These are phyloP conservation scores for Lolium rigidum DNA, from an alignment of 176 grass and related monocot genomes.

Conservation along the genomic window DNA sequence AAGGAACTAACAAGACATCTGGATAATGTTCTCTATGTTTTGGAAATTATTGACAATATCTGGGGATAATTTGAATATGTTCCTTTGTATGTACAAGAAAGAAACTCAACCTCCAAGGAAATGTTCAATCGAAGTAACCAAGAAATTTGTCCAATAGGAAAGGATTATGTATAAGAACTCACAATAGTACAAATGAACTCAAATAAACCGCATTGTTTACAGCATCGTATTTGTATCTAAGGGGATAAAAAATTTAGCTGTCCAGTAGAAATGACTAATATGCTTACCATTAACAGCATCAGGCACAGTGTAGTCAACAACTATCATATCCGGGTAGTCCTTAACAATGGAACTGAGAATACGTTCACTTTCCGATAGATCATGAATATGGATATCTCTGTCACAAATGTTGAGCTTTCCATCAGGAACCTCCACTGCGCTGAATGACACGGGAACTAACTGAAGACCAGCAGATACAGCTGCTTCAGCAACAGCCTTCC, in stretches of 20 bases:
- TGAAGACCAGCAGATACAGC: constrained; percentile 81
- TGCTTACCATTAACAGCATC: constrained; percentile 87
- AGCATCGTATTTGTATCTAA: not conserved
- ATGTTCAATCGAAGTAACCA: not conserved
- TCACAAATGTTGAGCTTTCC: constrained; percentile 63
- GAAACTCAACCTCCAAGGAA: not conserved
- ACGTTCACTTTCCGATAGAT: constrained; percentile 68
- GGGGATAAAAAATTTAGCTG: not conserved
- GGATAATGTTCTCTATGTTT: not conserved
- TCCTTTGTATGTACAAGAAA: constrained; percentile 6
- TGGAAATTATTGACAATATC: not conserved
- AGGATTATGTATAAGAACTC: constrained; percentile 26
- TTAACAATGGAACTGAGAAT: constrained; percentile 61
- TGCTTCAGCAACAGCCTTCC: constrained; percentile 74
- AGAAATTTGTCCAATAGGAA: constrained; percentile 4
- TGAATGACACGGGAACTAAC: constrained; percentile 84
- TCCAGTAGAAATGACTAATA: not conserved
- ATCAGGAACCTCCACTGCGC: constrained; percentile 55
- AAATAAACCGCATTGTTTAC: not conserved
- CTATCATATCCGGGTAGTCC: constrained; percentile 75
- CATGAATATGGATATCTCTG: constrained; percentile 67
- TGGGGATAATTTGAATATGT: not conserved
- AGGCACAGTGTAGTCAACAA: constrained; percentile 92
- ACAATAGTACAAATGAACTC: not conserved
- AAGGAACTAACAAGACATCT: not conserved